phyloP scores from a whole-genome alignment of 2,329 filamentous ascomycete species.

The Pestalotiopsis fici region DNA sequence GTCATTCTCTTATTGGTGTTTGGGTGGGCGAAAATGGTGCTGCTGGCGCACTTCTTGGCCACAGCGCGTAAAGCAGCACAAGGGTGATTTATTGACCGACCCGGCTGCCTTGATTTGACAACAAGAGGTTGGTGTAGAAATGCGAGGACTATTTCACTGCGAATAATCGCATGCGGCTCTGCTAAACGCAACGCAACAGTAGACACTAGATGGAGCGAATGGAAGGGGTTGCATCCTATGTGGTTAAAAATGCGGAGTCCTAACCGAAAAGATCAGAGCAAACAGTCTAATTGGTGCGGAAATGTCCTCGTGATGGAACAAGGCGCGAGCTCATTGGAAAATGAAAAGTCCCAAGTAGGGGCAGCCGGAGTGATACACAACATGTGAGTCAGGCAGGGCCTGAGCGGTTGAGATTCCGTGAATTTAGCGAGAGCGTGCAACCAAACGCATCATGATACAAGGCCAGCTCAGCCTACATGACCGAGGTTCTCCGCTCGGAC shows the following conservation, averaged over 20 bases:
- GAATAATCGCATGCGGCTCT: conserved; percentile 2
- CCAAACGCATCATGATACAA: too few species aligned
- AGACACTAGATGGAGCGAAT: background rate
- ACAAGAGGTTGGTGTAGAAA: background rate
- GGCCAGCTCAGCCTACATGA: background rate
- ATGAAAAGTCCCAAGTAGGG: background rate
- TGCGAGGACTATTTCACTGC: background rate
- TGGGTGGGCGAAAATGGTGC: background rate
- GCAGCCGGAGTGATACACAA: background rate
- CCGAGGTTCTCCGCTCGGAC: background rate
- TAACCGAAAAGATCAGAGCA: background rate
- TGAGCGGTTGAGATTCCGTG: background rate
- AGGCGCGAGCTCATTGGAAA: background rate
- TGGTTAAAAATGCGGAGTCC: background rate
- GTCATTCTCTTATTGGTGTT: background rate
- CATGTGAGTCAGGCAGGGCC: background rate
- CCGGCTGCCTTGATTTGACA: background rate
- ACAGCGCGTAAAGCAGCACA: background rate
- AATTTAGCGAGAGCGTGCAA: background rate
- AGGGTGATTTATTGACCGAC: background rate
- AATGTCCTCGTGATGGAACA: background rate
- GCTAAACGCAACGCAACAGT: background rate
- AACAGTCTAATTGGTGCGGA: background rate
- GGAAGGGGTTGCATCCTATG: background rate
- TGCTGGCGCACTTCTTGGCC: background rate